Evolutionary conservation across 2,329 filamentous ascomycete species (phyloP), one percentile per base, ranked within the genome.

Genomic region (Juglanconis oblonga): DNA sequence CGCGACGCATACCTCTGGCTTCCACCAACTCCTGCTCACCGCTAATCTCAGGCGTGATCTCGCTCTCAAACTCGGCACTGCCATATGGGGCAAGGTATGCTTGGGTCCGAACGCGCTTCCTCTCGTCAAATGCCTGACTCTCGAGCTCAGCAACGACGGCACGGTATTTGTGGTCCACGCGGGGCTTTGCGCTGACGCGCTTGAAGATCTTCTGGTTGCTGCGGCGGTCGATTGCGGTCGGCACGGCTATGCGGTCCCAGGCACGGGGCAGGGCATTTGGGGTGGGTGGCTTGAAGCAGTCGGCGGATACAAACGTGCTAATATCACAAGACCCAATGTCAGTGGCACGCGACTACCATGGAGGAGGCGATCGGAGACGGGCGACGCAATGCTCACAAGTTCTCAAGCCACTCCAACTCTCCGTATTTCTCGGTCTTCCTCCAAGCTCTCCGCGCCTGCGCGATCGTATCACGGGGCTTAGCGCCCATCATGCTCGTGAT

Each of bases 81-180:
- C 67, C 67, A 59, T 71, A 76, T 40, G 67, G 67, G 10, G 73
- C 70, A 61, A 75, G 69, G 48, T 72, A 63, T 14, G 59, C 61
- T 7, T 61, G 53, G 11, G 63, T 66, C n/a, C 72, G 70, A 24
- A 58, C 51, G 58, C 68, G 72, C 64, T 79, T 79, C 36, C 76
- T 69, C 29, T 69, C 45, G 0, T 69, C 71, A 2, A 57, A 52
- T 2, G 74, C 72, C 29, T 72, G 70, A 31, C 65, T 69, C 14
- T 71, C 67, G 5, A 78, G 66, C 62, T 79, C 76, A 5, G 57
- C 36, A 13, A 64, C 52, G 2, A 62, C 66, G 38, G 59, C 49
- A 3, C 50, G 29, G 53, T 72, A 70, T 0, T 53, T 42, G 9
- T 52, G 33, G 47, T 65, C 50, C 3, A 53, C 53, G 3, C 42